phyloP scores from a whole-genome alignment of 2,329 filamentous ascomycete genomes.

The Paracoccidioides lutzii region DNA sequence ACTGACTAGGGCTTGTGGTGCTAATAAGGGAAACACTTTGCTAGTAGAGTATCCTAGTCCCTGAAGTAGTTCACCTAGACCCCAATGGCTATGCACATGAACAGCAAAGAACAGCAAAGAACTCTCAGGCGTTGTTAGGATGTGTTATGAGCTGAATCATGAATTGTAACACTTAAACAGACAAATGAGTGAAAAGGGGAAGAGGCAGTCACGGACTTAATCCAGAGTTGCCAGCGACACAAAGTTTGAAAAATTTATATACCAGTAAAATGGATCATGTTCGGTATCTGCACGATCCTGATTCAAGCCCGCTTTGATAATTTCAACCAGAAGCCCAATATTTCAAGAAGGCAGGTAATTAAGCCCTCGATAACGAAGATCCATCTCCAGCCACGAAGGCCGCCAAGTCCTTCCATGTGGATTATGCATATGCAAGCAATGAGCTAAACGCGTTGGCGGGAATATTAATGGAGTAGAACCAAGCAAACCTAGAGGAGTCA shows the following conservation, averaged over 20 bases:
- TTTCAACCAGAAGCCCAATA: conserved; percentile 35
- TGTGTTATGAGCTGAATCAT: neutral
- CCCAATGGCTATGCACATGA: conserved; percentile 12
- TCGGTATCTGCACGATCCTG: conserved; percentile 44
- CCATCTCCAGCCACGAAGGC: conserved; percentile 52
- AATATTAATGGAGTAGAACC: conserved; percentile 56
- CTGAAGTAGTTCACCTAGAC: conserved; percentile 12
- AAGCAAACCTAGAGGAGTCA: neutral
- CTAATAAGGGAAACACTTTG: conserved; percentile 17
- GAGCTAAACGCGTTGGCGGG: conserved; percentile 54
- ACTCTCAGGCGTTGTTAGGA: conserved; percentile 8
- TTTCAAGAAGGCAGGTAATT: conserved; percentile 42
- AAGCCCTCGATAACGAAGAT: conserved; percentile 43
- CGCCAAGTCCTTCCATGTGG: conserved; percentile 28
- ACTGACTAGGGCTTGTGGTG: conserved; percentile 18
- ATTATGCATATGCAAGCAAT: conserved; percentile 54
- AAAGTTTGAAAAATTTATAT: conserved; percentile 36
- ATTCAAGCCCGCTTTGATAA: conserved; percentile 34
- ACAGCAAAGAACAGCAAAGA: conserved; percentile 10
- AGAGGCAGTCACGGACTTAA: conserved; percentile 27
- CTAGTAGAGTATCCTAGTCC: conserved; percentile 20
- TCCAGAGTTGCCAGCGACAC: conserved; percentile 48
- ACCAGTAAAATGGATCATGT: conserved; percentile 36
- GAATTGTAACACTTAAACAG: too few relatives aligned
- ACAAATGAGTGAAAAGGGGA: neutral